Evolutionary conservation across 306 rosid species (phyloP), one percentile per base, ranked within the genome.

Genomic region (Medicago arabica): DNA sequence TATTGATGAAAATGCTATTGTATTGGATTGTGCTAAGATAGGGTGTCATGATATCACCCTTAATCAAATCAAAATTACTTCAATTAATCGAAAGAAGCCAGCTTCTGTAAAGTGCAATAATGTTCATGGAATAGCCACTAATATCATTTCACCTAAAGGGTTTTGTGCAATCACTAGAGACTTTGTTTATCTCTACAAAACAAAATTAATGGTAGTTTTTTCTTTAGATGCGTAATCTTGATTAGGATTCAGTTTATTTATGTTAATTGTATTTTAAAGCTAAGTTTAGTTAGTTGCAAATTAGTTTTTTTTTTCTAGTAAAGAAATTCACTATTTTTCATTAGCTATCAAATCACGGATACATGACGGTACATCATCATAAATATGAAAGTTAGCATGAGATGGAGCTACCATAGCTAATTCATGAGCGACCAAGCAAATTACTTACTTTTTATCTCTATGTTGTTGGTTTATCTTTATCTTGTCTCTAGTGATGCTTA

Each of bases 1-100:
- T 55, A 10, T 5, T 25, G 10, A n/a, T 38, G 74, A 76, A 11
- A 64, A 73, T 18, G 82, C 79, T 8, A 43, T 83, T 15, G 69
- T 76, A 2, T 9, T 83, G 50, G 79, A 83, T 38, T 83, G 87
- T 72, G 84, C 84, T 9, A 7, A 50, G n/a, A 67, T 76, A 1
- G 79, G 82, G 6, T 83, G 87, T 23, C 11, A 15, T 11, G 31
- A 70, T 60, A 46, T 83, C 38, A 57, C 4, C 14, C 25, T 79
- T 25, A 16, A 40, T 1, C 46, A 79, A 14, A 58, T 83, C 75
- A 31, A 57, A 17, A 65, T 83, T 14, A 49, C 46, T 25, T 83
- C 86, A 31, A 28, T 47, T 9, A 12, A 79, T 71, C 86, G 50
- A 10, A 39, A 10, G 9, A 71, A 40, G 15, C 67, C 81, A 17